Evolutionary conservation across 805 yeast species (phyloP).

Genomic region (Saturnispora dispora): DNA sequence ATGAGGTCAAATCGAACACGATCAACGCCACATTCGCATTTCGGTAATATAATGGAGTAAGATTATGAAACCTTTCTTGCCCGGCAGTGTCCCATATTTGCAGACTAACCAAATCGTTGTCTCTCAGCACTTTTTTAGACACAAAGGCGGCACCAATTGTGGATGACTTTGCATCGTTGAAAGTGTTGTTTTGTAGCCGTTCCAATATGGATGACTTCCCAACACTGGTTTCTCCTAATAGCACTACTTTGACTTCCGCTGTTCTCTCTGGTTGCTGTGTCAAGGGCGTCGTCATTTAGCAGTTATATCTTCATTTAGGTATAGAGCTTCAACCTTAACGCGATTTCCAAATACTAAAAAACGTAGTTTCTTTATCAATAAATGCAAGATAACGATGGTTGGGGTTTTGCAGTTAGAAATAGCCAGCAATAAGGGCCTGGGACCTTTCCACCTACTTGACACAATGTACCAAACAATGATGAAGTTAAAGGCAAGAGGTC

Average conservation of each 20-base stretch:
- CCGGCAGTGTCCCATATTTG: constrained; percentile 97
- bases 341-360: not conserved
- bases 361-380: not conserved
- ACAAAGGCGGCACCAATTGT: constrained; percentile 99
- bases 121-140: constrained; percentile 56
- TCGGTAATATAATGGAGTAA: constrained; percentile 78
- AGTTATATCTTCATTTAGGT: not conserved
- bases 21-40: constrained; percentile 79
- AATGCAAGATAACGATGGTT: constrained; percentile 1
- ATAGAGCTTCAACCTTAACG: not conserved
- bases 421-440: constrained; percentile 22
- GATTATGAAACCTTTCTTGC: constrained; percentile 74
- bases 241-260: constrained; percentile 30
- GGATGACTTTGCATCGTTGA: constrained; percentile 74
- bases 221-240: constrained; percentile 45
- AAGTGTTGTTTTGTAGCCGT: constrained; percentile 61
- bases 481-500: constrained; percentile 7
- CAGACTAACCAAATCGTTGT: constrained; percentile 33
- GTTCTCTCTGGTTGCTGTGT: constrained; percentile 17
- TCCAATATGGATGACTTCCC: constrained; percentile 73
- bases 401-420: constrained; percentile 15
- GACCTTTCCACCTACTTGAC: constrained; percentile 18
- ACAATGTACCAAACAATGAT: constrained; percentile 19
- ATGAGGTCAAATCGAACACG: constrained; percentile 72
- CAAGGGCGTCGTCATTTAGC: not conserved